A percentile compares a stretch with the other conserved stretches of the same genome.
These are phyloP conservation scores for Coemansia umbellata DNA, from an alignment of 192 early-diverging fungal species.

Conservation along the genomic window DNA sequence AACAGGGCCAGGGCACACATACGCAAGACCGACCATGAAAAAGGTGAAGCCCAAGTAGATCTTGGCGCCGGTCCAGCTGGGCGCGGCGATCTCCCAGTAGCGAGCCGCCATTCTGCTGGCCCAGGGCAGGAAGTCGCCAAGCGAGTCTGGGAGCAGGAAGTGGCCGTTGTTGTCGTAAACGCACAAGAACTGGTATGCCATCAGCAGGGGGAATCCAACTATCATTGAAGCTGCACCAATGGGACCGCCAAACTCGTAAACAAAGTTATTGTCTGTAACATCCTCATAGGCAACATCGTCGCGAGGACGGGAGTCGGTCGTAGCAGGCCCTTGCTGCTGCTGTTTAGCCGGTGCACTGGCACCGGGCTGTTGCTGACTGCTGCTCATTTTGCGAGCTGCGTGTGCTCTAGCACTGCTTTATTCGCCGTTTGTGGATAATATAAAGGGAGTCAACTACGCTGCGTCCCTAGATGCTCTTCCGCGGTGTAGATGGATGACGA, in stretches of 20 bases:
- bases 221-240: constrained; percentile 67
- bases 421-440: too few species aligned
- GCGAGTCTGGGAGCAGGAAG: constrained; percentile 50
- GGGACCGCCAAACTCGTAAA: constrained; percentile 72
- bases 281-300: constrained; percentile 53
- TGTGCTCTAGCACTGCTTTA: too few species aligned
- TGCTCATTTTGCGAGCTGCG: too few species aligned
- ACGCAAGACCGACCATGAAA: constrained; percentile 59
- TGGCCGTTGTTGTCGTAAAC: constrained; percentile 64
- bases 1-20: constrained; percentile 62
- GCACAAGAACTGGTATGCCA: constrained; percentile 73
- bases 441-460: too few species aligned
- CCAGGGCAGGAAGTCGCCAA: constrained; percentile 43
- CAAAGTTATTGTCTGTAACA: constrained; percentile 58
- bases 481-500: too few species aligned
- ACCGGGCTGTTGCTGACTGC: too few species aligned
- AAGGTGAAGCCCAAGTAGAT: constrained; percentile 61
- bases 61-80: constrained; percentile 53
- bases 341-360: too few species aligned
- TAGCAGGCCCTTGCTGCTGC: neutral
- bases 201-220: constrained; percentile 65
- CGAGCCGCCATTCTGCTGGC: constrained; percentile 43
- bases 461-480: too few species aligned
- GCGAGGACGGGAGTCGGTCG: constrained; percentile 28
- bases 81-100: constrained; percentile 55